Evolutionary conservation across 2,329 filamentous ascomycete species (phyloP), one percentile per base, ranked within the genome.

Genomic region (Dothistroma pini): DNA sequence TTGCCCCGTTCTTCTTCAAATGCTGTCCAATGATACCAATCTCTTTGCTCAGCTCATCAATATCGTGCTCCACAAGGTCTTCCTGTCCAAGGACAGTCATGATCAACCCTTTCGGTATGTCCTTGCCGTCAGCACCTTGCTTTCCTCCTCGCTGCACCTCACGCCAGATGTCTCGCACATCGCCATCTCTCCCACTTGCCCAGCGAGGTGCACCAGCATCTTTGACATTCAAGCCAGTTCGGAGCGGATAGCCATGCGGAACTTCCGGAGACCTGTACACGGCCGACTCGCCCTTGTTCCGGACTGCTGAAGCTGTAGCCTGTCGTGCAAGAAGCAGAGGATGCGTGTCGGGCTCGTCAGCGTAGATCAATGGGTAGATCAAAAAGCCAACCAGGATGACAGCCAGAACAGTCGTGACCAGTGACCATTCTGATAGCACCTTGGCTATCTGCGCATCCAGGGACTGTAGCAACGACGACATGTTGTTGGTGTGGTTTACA

Each of bases 151-250:
- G 65, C 53, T 67, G 59, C 9, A 84, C 79, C 54, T 90, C 91
- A 65, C 88, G 86, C 95, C 95, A 99, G 59, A 99, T 82, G 76
- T 99, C 93, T 58, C 93, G 85, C 66, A 99, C 79, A 70, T 99
- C 93, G 50, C 95, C 95, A 75, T 96, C 88, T 59, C 89, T 87
- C 54, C 93, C 93, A 59, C 83, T 81, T 10, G 89, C 83, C 90
- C 93, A 97, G 77, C 91, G 91, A 52, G 90, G 89, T 51, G 89
- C 86, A 49, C 88, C 89, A 0, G 88, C 78, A 58, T 92, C 89
- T 78, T 91, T 93, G 59, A 97, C 89, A 67, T 90, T 91, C 47
- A 96, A 80, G 4, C 92, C 91, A 41, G 83, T 79, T 68, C 88
- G 88, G 49, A 96, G 83, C 9, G 89, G 87, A 79, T 91, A 92